Evolutionary conservation across 2,329 filamentous ascomycete genomes (phyloP).

Genomic region (Daldinia eschscholtzii): DNA sequence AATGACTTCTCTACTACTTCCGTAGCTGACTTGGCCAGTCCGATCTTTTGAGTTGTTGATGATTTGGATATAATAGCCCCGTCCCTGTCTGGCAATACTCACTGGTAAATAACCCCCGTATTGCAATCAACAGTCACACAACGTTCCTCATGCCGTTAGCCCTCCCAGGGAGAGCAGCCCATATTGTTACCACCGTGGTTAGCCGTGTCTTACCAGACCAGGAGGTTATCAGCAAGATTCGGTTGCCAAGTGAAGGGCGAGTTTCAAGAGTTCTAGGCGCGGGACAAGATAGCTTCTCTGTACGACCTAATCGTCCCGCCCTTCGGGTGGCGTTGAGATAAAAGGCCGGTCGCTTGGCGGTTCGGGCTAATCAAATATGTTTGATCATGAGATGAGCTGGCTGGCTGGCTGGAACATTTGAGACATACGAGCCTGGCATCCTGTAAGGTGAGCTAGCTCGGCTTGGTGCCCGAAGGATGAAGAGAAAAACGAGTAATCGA

Average conservation of each 20-base stretch:
- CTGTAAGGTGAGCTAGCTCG: conserved; percentile 14
- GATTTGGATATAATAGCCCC: neutral
- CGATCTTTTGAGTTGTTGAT: neutral
- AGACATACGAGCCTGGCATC: conserved; percentile 4
- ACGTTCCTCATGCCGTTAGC: neutral
- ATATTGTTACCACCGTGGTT: neutral
- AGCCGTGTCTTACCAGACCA: neutral
- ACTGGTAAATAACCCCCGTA: neutral
- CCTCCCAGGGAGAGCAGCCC: too few species aligned
- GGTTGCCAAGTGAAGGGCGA: neutral
- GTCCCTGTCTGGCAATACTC: neutral
- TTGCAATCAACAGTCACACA: neutral
- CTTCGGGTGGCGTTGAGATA: conserved; percentile 2
- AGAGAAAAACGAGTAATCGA: conserved; percentile 7
- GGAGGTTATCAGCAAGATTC: neutral
- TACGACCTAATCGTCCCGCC: neutral
- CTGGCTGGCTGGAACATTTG: conserved; percentile 14
- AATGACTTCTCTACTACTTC: neutral
- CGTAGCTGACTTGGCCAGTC: neutral
- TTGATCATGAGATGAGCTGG: conserved; percentile 1
- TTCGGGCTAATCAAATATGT: neutral
- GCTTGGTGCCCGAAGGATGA: conserved; percentile 12
- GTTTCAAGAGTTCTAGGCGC: conserved; percentile 22
- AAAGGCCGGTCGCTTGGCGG: conserved; percentile 10
- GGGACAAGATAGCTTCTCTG: neutral